Conservation (phyloP, 768 basidiomycete species). For the Russula emetica region DNA sequence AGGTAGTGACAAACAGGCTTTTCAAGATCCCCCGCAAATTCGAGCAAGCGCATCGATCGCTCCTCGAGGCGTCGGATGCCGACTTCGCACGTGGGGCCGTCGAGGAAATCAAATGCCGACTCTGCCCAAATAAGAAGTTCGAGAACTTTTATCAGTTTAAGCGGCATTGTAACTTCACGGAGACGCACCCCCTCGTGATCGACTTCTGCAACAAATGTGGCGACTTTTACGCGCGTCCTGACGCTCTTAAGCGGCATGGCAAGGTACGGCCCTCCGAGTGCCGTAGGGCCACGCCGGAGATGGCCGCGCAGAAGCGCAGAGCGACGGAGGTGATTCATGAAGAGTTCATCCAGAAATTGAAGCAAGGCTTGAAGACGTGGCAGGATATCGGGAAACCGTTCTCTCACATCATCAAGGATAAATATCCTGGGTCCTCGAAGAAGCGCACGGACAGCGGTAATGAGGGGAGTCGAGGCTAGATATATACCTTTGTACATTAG, state of each 20-base stretch:
- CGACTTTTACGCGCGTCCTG: not conserved
- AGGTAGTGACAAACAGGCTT: not conserved
- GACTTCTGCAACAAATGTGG: not conserved
- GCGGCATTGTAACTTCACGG: not conserved
- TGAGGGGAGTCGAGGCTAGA: not conserved
- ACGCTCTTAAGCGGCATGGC: not conserved
- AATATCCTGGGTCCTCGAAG: not conserved
- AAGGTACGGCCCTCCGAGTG: not conserved
- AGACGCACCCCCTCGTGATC: not conserved
- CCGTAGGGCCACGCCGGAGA: not conserved
- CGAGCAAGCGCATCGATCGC: too few relatives aligned
- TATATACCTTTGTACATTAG: not conserved
- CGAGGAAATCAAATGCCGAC: not conserved
- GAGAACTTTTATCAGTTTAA: not conserved
- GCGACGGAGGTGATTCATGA: not conserved
- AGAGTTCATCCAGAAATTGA: not conserved
- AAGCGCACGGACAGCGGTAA: not conserved
- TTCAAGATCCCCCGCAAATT: not conserved
- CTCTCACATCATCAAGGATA: not conserved
- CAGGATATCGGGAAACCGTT: not conserved
- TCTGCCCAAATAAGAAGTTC: not conserved
- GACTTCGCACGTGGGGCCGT: not conserved
- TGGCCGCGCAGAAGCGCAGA: not conserved
- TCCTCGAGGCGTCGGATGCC: not conserved
- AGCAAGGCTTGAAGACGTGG: not conserved